Evolutionary conservation across 106 monocot species (phyloP).

Genomic region (Ottelia alismoides): DNA sequence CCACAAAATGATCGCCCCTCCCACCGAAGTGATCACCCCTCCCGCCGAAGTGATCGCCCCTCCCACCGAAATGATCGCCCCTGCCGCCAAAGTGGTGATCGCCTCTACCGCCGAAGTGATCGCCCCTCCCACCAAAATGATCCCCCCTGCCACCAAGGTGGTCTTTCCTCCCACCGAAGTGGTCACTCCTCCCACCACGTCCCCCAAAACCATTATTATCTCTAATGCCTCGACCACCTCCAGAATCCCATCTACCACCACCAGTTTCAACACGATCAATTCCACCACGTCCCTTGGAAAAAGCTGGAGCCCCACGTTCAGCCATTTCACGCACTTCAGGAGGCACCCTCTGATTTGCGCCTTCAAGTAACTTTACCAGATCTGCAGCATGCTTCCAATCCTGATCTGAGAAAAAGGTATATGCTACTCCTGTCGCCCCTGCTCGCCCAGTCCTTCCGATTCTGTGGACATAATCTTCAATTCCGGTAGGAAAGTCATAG

Average conservation of each 20-base stretch:
- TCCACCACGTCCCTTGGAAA: conserved; percentile 22
- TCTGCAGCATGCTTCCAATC: conserved; percentile 66
- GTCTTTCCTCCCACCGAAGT: conserved; percentile 18
- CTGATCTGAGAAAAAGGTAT: conserved; percentile 74
- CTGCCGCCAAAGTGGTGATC: too few relatives aligned
- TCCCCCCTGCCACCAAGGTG: conserved; percentile 11
- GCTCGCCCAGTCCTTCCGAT: conserved; percentile 84
- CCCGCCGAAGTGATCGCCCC: conserved; percentile 28
- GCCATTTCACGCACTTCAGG: conserved; percentile 59
- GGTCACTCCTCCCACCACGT: conserved; percentile 8
- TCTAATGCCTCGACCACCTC: conserved; percentile 25
- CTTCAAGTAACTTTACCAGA: conserved; percentile 65
- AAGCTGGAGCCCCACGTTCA: conserved; percentile 25
- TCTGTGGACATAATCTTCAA: conserved; percentile 85
- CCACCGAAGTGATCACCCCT: conserved; percentile 24
- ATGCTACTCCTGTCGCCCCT: conserved; percentile 64
- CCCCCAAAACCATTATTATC: conserved; percentile 25
- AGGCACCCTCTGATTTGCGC: conserved; percentile 69
- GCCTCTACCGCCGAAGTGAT: conserved; percentile 23
- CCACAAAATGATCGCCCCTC: conserved; percentile 25
- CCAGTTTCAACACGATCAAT: conserved; percentile 36
- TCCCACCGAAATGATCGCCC: conserved; percentile 16
- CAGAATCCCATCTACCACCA: conserved; percentile 25
- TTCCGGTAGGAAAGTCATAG: conserved; percentile 75
- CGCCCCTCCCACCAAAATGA: conserved; percentile 31